Conservation (phyloP, 169 alveolate species). For the Plasmodium sp. region DNA sequence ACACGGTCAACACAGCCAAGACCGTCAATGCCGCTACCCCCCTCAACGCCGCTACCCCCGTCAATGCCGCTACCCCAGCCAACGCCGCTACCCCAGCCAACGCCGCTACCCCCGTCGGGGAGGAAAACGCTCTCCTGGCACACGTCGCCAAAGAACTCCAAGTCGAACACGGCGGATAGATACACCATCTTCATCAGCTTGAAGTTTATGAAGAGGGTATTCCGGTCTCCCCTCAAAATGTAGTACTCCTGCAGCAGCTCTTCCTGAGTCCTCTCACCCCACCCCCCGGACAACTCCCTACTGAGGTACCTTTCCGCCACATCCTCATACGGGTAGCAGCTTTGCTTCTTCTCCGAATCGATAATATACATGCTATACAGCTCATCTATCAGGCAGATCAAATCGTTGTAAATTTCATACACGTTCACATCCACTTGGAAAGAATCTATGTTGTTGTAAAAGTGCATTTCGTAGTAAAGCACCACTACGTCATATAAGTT, state of each 20-base stretch:
- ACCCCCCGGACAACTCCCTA: not conserved
- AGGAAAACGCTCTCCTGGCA: not conserved
- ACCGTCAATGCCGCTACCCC: not conserved
- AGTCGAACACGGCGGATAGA: conserved; percentile 34
- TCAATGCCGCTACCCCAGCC: too few species aligned
- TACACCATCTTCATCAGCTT: conserved; percentile 42
- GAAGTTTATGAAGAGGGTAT: conserved; percentile 12
- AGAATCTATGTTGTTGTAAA: conserved; percentile 9
- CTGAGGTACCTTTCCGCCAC: not conserved
- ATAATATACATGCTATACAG: conserved; percentile 18
- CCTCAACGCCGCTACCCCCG: not conserved
- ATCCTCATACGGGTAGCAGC: not conserved
- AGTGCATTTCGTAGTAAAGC: conserved; percentile 44
- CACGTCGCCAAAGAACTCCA: not conserved
- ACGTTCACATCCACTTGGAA: conserved; percentile 24
- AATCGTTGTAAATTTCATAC: conserved; percentile 37
- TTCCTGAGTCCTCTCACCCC: not conserved
- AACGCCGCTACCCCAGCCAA: too few species aligned
- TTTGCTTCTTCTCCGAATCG: not conserved
- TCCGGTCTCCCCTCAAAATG: conserved; percentile 24
- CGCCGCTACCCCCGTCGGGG: not conserved
- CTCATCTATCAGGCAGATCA: conserved; percentile 58
- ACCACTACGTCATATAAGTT: conserved; percentile 17
- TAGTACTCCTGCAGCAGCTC: conserved; percentile 31
- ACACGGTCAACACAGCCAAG: not conserved